Base-by-base conservation (phyloP, 1,284 basidiomycete genomes). In the Ceratobasidium sp. region DNA sequence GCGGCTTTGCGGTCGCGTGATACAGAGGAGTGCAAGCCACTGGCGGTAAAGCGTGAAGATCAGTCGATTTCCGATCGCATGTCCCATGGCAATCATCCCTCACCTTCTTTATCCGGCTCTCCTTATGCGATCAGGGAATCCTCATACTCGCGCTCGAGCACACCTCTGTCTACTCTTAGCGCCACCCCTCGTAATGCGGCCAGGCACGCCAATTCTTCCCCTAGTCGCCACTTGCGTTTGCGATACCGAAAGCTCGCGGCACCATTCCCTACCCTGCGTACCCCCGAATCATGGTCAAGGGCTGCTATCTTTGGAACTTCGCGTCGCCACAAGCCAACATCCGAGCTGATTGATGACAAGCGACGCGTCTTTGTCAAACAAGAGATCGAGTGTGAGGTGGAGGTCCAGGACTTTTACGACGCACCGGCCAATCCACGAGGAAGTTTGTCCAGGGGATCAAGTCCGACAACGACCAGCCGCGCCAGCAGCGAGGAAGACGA, bases 401-500 rank as follows among this genome's bases (percentile, higher is more conserved):
- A 44, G 1, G 34, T 22, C 44, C 9, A n/a, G 0, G 62, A 65
- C 44, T 44, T n/a, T 29, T 32, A 29, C 43, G 19, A 65, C 22
- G 44, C 59, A n/a, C 32, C 59, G 17, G 54, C 25, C 54, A 57
- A 57, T 25, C 4, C 25, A 29, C 54, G 54, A 15, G 54, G 7
- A 32, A 29, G 13, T 4, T 25, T 13, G 13, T 32, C 54, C 32
- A 22, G 54, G 5, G 25, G 54, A 3, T 29, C 54, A 4, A 57
- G 22, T 25, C 54, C 37, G 1, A 19, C 13, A n/a, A 61, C 34
- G 15, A 19, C 32, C 34, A 61, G 59, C 34, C 59, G 59, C n/a
- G 59, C 32, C 59, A 61, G 34, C 34, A 61, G 34, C 34, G 59
- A 61, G 34, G 59, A 61, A n/a, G 34, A 61, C n/a, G 59, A 61